Conservation (phyloP, 352 stramenopile genomes). For the Halophytophthora batemanensis region DNA sequence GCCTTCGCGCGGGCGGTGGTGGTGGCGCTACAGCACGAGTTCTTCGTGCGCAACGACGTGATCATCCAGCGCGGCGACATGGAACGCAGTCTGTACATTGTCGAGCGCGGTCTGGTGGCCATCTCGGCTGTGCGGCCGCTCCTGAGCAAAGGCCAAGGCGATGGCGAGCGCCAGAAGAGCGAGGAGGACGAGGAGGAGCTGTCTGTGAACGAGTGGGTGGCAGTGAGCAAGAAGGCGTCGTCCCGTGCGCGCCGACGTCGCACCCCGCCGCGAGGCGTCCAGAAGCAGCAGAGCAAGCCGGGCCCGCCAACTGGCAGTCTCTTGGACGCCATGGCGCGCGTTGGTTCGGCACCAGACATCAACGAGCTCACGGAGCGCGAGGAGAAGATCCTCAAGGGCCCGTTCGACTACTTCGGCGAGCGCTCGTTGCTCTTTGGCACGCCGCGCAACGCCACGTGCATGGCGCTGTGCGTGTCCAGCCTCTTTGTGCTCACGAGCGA, state of each 20-base stretch:
- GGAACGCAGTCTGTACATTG: conserved; percentile 61
- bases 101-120: conserved; percentile 66
- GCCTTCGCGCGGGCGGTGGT: conserved; percentile 59
- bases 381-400: conserved; percentile 67
- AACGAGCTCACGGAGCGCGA: conserved; percentile 33
- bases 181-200: conserved; percentile 15
- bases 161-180: background rate
- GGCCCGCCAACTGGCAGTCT: conserved; percentile 19
- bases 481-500: conserved; percentile 64
- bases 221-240: conserved; percentile 14
- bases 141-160: background rate
- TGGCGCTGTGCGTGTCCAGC: conserved; percentile 67
- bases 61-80: conserved; percentile 68
- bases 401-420: conserved; percentile 79
- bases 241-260: conserved; percentile 6
- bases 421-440: conserved; percentile 69
- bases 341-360: conserved; percentile 22
- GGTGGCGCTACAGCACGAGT: conserved; percentile 62
- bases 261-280: conserved; percentile 1
- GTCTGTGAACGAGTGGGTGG: conserved; percentile 38
- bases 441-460: conserved; percentile 61
- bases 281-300: background rate
- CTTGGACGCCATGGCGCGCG: conserved; percentile 20
- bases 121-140: conserved; percentile 43
- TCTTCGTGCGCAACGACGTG: conserved; percentile 72